Evolutionary conservation across 768 basidiomycete genomes (phyloP).

Genomic region (Daedaleopsis nitida): DNA sequence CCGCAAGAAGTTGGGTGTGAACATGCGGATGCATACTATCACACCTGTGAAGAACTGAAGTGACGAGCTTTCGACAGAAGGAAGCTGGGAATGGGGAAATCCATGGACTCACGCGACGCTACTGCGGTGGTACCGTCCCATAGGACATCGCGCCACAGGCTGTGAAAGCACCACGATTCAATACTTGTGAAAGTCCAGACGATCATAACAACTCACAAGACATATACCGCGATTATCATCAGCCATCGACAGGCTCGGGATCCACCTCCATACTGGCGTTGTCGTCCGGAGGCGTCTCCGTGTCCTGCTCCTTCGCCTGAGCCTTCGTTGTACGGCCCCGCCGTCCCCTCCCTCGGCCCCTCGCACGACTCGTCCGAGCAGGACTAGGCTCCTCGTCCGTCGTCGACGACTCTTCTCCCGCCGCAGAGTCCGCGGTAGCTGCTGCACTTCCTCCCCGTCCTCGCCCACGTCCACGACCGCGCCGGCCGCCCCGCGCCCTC

Average conservation of each 20-base stretch:
- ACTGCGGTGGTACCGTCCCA: too few species aligned
- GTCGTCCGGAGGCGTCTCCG: slow-evolving; percentile 21
- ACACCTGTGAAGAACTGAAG: too few species aligned
- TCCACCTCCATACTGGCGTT: slow-evolving; percentile 21
- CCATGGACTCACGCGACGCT: too few species aligned
- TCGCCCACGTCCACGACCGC: slow-evolving; percentile 38
- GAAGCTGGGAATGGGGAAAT: too few species aligned
- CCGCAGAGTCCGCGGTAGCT: slow-evolving; percentile 26
- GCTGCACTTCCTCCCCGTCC: slow-evolving; percentile 19
- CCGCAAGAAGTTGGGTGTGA: too few species aligned
- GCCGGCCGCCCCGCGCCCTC: slow-evolving; percentile 26
- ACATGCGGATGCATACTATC: too few species aligned
- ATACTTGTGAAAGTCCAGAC: not conserved
- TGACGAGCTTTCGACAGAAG: too few species aligned
- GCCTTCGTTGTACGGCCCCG: slow-evolving; percentile 31
- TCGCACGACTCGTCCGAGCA: slow-evolving; percentile 31
- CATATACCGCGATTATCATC: not conserved
- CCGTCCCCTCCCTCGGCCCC: slow-evolving; percentile 34
- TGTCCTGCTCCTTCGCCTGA: slow-evolving; percentile 20
- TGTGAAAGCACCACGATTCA: not conserved
- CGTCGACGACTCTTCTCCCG: slow-evolving; percentile 44
- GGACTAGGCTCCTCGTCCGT: slow-evolving; percentile 38
- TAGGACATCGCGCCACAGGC: not conserved
- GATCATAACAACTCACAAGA: too few species aligned
- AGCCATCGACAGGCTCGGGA: slow-evolving; percentile 11